Evolutionary conservation across 2,329 filamentous ascomycete genomes (phyloP).

Genomic region (Ophiostoma himal-ulmi): DNA sequence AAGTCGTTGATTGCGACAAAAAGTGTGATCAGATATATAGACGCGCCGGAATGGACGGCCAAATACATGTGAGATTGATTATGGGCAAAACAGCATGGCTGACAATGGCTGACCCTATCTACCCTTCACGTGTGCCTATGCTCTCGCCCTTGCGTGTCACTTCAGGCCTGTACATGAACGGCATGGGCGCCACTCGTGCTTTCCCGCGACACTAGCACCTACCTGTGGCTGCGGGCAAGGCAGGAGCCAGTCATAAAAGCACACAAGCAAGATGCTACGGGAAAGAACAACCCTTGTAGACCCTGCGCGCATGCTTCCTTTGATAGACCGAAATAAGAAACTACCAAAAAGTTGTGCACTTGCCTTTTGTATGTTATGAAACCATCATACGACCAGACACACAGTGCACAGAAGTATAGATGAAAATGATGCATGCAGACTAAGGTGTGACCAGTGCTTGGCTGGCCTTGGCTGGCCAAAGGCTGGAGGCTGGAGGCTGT

Average conservation of each 20-base stretch:
- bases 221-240: background rate
- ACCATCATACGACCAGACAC: background rate
- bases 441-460: background rate
- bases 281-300: conserved; percentile 6
- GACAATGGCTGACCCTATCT: background rate
- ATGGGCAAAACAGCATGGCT: background rate
- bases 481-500: background rate
- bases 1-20: background rate
- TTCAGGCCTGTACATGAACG: background rate
- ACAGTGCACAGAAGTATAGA: no score
- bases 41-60: background rate
- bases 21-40: background rate
- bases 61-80: background rate
- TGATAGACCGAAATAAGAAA: background rate
- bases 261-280: background rate
- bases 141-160: conserved; percentile 1
- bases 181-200: background rate
- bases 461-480: conserved; percentile 8
- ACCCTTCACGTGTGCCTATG: background rate
- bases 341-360: background rate
- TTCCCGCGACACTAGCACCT: conserved; percentile 1
- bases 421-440: background rate
- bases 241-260: background rate
- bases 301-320: background rate
- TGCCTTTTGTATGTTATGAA: background rate